phyloP scores from a whole-genome alignment of 2,329 filamentous ascomycete species.

The Purpureocillium lavendulum region DNA sequence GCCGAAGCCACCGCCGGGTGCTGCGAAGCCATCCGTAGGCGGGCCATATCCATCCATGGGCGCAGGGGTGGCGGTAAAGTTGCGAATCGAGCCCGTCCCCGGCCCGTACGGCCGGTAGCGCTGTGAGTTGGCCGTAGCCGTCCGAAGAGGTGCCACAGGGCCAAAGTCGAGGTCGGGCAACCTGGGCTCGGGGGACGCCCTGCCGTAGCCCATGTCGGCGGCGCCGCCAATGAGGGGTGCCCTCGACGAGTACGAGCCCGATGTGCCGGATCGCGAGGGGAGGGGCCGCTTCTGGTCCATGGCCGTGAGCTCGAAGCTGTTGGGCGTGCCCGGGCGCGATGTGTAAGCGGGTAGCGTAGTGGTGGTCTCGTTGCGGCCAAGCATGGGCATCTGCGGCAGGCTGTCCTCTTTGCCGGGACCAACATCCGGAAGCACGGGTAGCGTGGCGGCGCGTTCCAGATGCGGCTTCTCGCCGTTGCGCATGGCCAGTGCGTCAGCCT shows the following conservation, averaged over 20 bases:
- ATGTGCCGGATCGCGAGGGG: slow-evolving; percentile 41
- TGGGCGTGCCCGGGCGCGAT: slow-evolving; percentile 49
- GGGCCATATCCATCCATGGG: slow-evolving; percentile 17
- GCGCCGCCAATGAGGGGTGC: slow-evolving; percentile 53
- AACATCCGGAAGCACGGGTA: slow-evolving; percentile 50
- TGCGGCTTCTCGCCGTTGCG: slow-evolving; percentile 43
- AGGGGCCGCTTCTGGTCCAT: slow-evolving; percentile 43
- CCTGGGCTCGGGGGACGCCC: slow-evolving; percentile 27
- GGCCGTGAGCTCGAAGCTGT: slow-evolving; percentile 41
- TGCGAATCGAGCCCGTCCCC: slow-evolving; percentile 10
- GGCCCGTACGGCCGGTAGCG: slow-evolving; percentile 15
- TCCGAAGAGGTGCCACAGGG: slow-evolving; percentile 19
- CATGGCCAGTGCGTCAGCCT: slow-evolving; percentile 42
- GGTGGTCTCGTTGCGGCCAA: slow-evolving; percentile 52
- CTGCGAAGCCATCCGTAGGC: too few relatives aligned
- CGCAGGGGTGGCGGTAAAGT: slow-evolving; percentile 20
- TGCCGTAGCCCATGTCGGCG: slow-evolving; percentile 49
- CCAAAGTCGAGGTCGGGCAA: slow-evolving; percentile 18
- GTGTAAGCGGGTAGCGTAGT: slow-evolving; percentile 54
- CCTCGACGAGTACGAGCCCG: slow-evolving; percentile 55
- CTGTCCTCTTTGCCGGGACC: slow-evolving; percentile 31
- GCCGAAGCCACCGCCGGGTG: too few relatives aligned
- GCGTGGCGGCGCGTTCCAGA: slow-evolving; percentile 52
- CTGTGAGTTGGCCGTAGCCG: slow-evolving; percentile 27
- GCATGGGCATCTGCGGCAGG: slow-evolving; percentile 48